phyloP scores from a whole-genome alignment of 768 basidiomycete genomes.

The Mycena metata region DNA sequence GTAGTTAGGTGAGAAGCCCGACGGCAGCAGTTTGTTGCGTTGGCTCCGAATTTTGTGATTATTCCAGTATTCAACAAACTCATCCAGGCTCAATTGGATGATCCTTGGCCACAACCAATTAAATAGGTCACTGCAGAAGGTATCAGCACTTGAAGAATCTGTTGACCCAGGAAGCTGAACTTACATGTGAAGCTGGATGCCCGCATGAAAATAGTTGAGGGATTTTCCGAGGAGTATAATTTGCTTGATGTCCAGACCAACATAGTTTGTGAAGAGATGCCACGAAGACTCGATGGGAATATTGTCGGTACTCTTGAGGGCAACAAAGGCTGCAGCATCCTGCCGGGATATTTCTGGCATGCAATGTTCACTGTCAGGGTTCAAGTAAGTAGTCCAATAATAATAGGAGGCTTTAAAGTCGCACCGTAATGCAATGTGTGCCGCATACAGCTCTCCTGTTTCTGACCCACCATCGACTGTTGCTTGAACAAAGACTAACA shows the following conservation, averaged over 20 bases:
- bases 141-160: too few relatives aligned
- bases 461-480: constrained; percentile 15
- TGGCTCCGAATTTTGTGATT: constrained; percentile 36
- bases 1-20: constrained; percentile 20
- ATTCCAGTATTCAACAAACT: constrained; percentile 43
- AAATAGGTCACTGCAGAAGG: constrained; percentile 35
- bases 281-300: constrained; percentile 41
- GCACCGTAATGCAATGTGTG: constrained; percentile 15
- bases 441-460: constrained; percentile 16
- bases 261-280: constrained; percentile 37
- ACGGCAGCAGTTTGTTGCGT: constrained; percentile 26
- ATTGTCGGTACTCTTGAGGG: constrained; percentile 16
- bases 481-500: not conserved
- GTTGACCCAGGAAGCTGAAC: not conserved
- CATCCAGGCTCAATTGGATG: constrained; percentile 37
- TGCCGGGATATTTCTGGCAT: constrained; percentile 7
- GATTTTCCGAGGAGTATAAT: constrained; percentile 24
- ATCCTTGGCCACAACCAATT: constrained; percentile 47
- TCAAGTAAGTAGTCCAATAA: not conserved
- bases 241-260: constrained; percentile 29
- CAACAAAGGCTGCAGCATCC: constrained; percentile 36
- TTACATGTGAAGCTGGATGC: constrained; percentile 19
- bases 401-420: not conserved
- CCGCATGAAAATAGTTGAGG: constrained; percentile 14
- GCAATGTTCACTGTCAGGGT: not conserved